Percentiles rank a stretch among this genome's conserved stretches.
Conservation (phyloP, 2,329 filamentous ascomycete genomes). For the Phyllosticta citrichinensis region DNA sequence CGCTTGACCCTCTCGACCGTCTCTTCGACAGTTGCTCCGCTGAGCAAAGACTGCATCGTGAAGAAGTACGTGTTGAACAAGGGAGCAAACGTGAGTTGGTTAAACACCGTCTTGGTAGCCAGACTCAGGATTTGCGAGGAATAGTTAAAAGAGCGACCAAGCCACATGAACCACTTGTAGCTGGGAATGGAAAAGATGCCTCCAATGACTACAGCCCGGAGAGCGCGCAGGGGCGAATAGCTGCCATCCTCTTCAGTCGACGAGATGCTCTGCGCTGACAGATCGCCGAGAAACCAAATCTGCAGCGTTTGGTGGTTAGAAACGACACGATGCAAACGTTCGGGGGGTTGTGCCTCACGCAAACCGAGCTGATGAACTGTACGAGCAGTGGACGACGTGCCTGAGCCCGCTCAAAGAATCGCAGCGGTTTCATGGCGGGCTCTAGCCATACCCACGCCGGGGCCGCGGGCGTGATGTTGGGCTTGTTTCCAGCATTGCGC, state of each 20-base stretch:
- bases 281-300: conserved; percentile 69
- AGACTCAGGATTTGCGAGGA: conserved; percentile 61
- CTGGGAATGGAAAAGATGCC: conserved; percentile 63
- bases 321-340: not conserved
- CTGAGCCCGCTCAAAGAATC: conserved; percentile 60
- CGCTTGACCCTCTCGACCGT: conserved; percentile 60
- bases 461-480: conserved; percentile 26
- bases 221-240: conserved; percentile 61
- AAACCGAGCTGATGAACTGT: conserved; percentile 63
- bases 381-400: conserved; percentile 64
- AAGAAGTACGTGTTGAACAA: conserved; percentile 44
- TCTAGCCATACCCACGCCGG: conserved; percentile 38
- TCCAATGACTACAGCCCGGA: conserved; percentile 65
- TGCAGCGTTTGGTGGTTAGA: not conserved
- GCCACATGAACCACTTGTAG: conserved; percentile 76
- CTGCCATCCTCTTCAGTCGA: conserved; percentile 12
- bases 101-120: conserved; percentile 65
- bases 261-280: conserved; percentile 62
- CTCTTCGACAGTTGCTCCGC: conserved; percentile 53
- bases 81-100: conserved; percentile 73
- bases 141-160: conserved; percentile 78
- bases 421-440: conserved; percentile 36
- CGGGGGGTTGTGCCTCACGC: conserved; percentile 23
- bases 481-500: not conserved
- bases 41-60: conserved; percentile 38